These are phyloP conservation scores for Lepidium aucheri DNA, from an alignment of 345 rosid species.

Conservation along the genomic window DNA sequence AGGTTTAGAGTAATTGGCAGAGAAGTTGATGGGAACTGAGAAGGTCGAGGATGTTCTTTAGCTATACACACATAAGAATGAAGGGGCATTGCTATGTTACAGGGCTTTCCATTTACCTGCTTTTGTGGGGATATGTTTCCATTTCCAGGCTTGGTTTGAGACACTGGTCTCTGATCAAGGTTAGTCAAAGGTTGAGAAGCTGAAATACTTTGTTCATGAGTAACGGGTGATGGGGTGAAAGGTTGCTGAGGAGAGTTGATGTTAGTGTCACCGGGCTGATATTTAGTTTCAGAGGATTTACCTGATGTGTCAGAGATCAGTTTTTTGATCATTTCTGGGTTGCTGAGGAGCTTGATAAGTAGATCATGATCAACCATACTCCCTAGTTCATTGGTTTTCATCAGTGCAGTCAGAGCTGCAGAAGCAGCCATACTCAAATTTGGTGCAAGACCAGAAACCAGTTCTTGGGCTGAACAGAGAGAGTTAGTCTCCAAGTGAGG, in stretches of 20 bases:
- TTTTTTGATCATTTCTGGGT: slow-evolving; percentile 42
- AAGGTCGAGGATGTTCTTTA: slow-evolving; percentile 3
- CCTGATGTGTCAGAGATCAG: slow-evolving; percentile 16
- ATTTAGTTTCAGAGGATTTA: slow-evolving; percentile 12
- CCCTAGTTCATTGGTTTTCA: slow-evolving; percentile 32
- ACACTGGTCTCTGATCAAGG: slow-evolving; percentile 5
- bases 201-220: slow-evolving; percentile 6
- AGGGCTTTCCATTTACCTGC: not conserved
- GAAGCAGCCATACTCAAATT: slow-evolving; percentile 33
- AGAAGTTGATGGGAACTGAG: not conserved
- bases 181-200: slow-evolving; percentile 7
- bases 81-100: not conserved
- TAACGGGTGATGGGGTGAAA: not conserved
- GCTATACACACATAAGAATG: not conserved
- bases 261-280: not conserved
- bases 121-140: slow-evolving; percentile 1
- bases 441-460: slow-evolving; percentile 17
- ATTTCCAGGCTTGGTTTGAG: slow-evolving; percentile 16
- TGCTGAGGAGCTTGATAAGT: slow-evolving; percentile 44
- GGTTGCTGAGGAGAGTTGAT: slow-evolving; percentile 9
- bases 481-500: not conserved
- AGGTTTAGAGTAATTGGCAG: slow-evolving; percentile 6
- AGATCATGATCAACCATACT: slow-evolving; percentile 44
- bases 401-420: slow-evolving; percentile 29
- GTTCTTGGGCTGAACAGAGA: not conserved